Percentiles rank a stretch among this genome's conserved stretches.
Evolutionary conservation across 352 stramenopile species (phyloP).

Genomic region (Pythium aquatile): DNA sequence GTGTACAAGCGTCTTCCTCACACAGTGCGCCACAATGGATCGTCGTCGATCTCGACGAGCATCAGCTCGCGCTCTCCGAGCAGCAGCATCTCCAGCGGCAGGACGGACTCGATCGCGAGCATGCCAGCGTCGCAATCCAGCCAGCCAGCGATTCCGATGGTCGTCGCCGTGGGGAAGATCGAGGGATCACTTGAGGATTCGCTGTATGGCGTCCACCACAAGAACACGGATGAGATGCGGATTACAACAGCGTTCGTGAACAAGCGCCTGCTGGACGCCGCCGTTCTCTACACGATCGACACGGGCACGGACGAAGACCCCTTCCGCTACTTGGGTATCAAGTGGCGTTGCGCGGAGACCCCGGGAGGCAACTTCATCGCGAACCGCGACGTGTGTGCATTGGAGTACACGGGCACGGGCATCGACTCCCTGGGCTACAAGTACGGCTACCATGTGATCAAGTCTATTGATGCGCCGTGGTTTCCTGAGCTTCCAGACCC

Average conservation of each 20-base stretch:
- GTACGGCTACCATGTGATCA: conserved; percentile 49
- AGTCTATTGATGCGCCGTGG: conserved; percentile 44
- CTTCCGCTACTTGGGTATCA: conserved; percentile 51
- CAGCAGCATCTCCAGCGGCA: conserved; percentile 25
- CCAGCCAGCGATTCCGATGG: conserved; percentile 33
- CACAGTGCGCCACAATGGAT: neutral
- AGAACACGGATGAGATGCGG: conserved; percentile 52
- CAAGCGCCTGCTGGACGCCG: conserved; percentile 41
- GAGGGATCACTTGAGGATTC: conserved; percentile 43
- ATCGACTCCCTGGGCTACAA: conserved; percentile 33
- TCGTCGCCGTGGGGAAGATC: conserved; percentile 45
- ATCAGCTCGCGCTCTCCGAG: conserved; percentile 1
- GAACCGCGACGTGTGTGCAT: conserved; percentile 43
- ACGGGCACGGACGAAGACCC: conserved; percentile 36
- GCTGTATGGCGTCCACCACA: conserved; percentile 51
- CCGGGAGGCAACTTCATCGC: conserved; percentile 37
- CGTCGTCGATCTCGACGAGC: neutral
- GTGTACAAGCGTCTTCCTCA: conserved; percentile 21
- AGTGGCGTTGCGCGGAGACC: conserved; percentile 38
- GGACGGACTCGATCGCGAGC: conserved; percentile 6
- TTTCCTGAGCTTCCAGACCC: conserved; percentile 37
- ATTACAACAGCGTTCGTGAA: conserved; percentile 34
- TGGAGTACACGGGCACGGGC: conserved; percentile 52
- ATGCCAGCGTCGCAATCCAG: conserved; percentile 1
- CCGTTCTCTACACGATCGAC: conserved; percentile 47